A percentile compares a stretch with the other conserved stretches of the same genome.
Evolutionary conservation across 2,329 filamentous ascomycete genomes (phyloP).

Genomic region (Emericellopsis cladophorae): DNA sequence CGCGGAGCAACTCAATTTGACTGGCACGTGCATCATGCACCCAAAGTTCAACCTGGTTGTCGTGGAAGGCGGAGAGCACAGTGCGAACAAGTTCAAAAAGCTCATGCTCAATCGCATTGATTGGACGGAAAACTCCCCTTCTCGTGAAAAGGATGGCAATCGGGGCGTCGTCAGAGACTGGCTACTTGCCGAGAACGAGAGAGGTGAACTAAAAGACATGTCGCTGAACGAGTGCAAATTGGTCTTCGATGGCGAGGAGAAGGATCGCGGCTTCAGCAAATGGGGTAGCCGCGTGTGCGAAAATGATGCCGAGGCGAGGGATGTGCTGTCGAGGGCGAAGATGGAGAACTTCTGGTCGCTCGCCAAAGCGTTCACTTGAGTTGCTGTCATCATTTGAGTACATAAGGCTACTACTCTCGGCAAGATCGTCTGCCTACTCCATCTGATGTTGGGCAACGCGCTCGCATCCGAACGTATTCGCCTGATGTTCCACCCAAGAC

Average conservation of each 20-base stretch:
- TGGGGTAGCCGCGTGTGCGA: constrained; percentile 90
- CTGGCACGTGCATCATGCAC: constrained; percentile 84
- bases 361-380: constrained; percentile 48
- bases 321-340: constrained; percentile 66
- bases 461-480: too few relatives aligned
- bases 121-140: constrained; percentile 80
- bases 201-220: constrained; percentile 69
- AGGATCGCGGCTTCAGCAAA: constrained; percentile 67
- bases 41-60: constrained; percentile 81
- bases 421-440: too few relatives aligned
- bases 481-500: too few relatives aligned
- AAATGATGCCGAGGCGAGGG: constrained; percentile 78
- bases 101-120: constrained; percentile 88
- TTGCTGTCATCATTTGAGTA: too few relatives aligned
- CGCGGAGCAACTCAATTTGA: constrained; percentile 76
- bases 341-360: constrained; percentile 94
- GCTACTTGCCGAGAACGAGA: constrained; percentile 68
- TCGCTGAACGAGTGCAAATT: constrained; percentile 70
- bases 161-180: constrained; percentile 48
- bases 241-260: constrained; percentile 85
- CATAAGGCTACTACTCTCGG: too few relatives aligned
- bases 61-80: constrained; percentile 80
- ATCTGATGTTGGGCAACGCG: too few relatives aligned
- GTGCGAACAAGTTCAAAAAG: constrained; percentile 77
- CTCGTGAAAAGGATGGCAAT: constrained; percentile 48